Percentiles rank a stretch among this genome's conserved stretches.
Conservation (phyloP, 306 rosid species). For the Parietaria judaica region DNA sequence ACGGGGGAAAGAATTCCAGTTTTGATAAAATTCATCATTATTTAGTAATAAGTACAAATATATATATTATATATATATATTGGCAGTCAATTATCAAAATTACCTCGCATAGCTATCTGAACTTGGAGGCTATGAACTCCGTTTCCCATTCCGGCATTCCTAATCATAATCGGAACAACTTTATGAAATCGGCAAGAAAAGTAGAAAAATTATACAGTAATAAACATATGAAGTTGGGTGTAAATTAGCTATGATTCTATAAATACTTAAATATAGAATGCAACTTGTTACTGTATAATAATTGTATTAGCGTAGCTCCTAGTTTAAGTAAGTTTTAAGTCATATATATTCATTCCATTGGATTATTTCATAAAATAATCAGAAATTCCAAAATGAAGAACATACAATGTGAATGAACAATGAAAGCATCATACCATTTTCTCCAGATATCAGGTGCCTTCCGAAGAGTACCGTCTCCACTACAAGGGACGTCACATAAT, state of each 20-base stretch:
- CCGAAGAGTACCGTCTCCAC: slow-evolving; percentile 99
- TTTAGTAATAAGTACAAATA: too few relatives aligned
- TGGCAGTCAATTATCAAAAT: neutral
- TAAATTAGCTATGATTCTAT: too few relatives aligned
- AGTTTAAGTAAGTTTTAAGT: too few relatives aligned
- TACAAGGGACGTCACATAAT: slow-evolving; percentile 95
- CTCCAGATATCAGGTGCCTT: slow-evolving; percentile 99
- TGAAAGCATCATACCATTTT: slow-evolving; percentile 60
- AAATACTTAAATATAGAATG: too few relatives aligned
- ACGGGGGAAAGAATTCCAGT: neutral
- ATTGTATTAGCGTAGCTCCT: too few relatives aligned
- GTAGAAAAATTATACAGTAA: neutral
- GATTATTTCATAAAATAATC: too few relatives aligned
- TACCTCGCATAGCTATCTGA: slow-evolving; percentile 87
- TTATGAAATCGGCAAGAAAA: slow-evolving; percentile 5
- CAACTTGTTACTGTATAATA: too few relatives aligned
- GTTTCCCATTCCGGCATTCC: slow-evolving; percentile 86
- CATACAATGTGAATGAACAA: neutral
- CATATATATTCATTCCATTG: too few relatives aligned
- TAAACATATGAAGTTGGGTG: too few relatives aligned
- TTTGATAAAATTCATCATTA: too few relatives aligned
- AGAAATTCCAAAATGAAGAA: too few relatives aligned
- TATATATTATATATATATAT: too few relatives aligned
- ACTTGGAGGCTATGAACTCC: slow-evolving; percentile 81
- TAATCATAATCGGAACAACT: slow-evolving; percentile 27